phyloP scores from a whole-genome alignment of 805 yeast genomes.

The Wickerhamomyces ciferrii region DNA sequence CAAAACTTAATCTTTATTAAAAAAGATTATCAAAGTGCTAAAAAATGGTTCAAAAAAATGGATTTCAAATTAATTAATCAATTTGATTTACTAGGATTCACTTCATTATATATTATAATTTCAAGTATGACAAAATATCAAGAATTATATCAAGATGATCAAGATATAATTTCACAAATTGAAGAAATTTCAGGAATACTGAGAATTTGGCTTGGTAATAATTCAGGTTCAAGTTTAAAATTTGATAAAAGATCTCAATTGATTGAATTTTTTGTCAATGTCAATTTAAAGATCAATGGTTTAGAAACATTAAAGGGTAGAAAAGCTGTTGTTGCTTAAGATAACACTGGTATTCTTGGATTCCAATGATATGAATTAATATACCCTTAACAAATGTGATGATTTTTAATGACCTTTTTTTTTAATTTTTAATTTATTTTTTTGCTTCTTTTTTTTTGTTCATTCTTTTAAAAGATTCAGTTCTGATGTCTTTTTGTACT shows the following conservation, averaged over 20 bases:
- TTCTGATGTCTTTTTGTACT: not conserved
- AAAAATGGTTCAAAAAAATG: constrained; percentile 19
- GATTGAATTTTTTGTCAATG: constrained; percentile 25
- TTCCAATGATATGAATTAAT: no score
- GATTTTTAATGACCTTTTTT: not conserved
- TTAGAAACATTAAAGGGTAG: constrained; percentile 7
- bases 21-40: constrained; percentile 17
- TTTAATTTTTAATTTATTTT: not conserved
- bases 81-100: constrained; percentile 23
- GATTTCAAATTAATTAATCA: constrained; percentile 10
- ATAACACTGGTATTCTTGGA: not conserved
- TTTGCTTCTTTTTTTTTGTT: not conserved
- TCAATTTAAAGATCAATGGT: constrained; percentile 20
- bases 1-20: constrained; percentile 20
- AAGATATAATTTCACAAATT: constrained; percentile 16
- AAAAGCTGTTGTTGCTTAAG: not conserved
- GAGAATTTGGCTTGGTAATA: constrained; percentile 31
- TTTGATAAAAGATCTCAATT: constrained; percentile 25
- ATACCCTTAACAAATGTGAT: not conserved
- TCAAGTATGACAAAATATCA: constrained; percentile 15
- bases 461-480: not conserved
- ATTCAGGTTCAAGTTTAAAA: constrained; percentile 21
- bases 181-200: constrained; percentile 26
- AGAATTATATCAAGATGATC: constrained; percentile 9
- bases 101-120: constrained; percentile 22